phyloP scores from a whole-genome alignment of 164 flowering plant genomes.

The Echeveria elegans region DNA sequence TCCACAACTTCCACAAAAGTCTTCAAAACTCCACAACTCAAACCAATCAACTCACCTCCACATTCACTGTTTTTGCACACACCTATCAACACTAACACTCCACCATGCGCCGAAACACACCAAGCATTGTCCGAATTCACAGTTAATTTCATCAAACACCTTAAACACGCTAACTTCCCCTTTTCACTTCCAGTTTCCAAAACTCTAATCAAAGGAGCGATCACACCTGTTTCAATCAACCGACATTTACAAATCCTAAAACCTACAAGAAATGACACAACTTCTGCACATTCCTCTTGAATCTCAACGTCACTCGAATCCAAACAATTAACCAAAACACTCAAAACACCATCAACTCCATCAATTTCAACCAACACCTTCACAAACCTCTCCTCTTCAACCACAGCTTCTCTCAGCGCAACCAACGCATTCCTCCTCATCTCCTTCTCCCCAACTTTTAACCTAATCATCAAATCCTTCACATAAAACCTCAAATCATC shows the following conservation, averaged over 20 bases:
- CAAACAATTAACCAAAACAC: constrained; percentile 39
- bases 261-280: constrained; percentile 36
- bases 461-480: constrained; percentile 57
- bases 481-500: constrained; percentile 76
- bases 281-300: constrained; percentile 47
- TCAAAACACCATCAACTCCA: constrained; percentile 54
- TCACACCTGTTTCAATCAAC: constrained; percentile 49
- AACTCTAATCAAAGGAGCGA: constrained; percentile 59
- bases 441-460: constrained; percentile 55
- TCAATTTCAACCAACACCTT: constrained; percentile 40
- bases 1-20: constrained; percentile 80
- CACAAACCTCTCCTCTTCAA: constrained; percentile 62
- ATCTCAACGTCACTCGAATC: constrained; percentile 39
- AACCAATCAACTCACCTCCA: constrained; percentile 31
- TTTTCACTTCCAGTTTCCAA: constrained; percentile 41
- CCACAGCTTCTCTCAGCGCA: constrained; percentile 34
- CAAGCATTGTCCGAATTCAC: constrained; percentile 80
- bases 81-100: constrained; percentile 59
- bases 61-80: constrained; percentile 30
- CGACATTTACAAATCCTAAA: constrained; percentile 30
- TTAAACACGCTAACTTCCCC: constrained; percentile 35
- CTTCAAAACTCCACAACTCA: constrained; percentile 59
- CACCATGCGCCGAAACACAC: constrained; percentile 89
- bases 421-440: constrained; percentile 67
- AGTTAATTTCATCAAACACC: constrained; percentile 53